Conservation (phyloP, 805 yeast species). For the Metschnikowia cerradonensis region DNA sequence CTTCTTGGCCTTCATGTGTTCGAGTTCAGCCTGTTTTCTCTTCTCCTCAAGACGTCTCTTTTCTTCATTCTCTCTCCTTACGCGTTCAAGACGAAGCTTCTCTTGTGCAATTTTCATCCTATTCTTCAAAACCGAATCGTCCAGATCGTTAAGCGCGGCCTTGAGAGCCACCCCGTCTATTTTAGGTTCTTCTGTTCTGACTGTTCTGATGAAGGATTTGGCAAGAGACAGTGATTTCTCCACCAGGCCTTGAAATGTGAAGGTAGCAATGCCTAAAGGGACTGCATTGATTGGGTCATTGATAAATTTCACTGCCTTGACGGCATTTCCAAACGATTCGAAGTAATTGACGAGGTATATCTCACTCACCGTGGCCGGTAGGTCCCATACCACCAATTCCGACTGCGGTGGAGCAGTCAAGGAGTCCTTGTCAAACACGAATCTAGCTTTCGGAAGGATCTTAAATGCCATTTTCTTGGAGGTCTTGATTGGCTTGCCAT, state of each 20-base stretch:
- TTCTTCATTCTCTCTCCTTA: slow-evolving; percentile 22
- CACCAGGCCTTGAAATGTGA: slow-evolving; percentile 55
- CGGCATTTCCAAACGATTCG: slow-evolving; percentile 54
- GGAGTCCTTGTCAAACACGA: slow-evolving; percentile 63
- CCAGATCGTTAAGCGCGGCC: slow-evolving; percentile 49
- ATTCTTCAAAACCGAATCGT: slow-evolving; percentile 33
- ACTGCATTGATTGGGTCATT: slow-evolving; percentile 74
- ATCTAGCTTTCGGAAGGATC: slow-evolving; percentile 40
- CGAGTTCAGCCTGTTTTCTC: background rate
- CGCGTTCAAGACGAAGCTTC: slow-evolving; percentile 22
- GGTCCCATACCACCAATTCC: slow-evolving; percentile 67
- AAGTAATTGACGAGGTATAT: slow-evolving; percentile 47
- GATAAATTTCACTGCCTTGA: slow-evolving; percentile 54
- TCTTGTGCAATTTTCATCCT: slow-evolving; percentile 28
- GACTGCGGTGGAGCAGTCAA: slow-evolving; percentile 70
- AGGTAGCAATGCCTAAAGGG: slow-evolving; percentile 67
- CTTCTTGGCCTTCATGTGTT: slow-evolving; percentile 3
- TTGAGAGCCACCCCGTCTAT: slow-evolving; percentile 52
- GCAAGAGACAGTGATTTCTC: slow-evolving; percentile 43
- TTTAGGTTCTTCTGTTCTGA: slow-evolving; percentile 29
- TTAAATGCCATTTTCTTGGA: slow-evolving; percentile 41
- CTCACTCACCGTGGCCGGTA: slow-evolving; percentile 52
- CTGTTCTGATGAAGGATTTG: slow-evolving; percentile 25
- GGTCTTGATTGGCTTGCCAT: slow-evolving; percentile 35
- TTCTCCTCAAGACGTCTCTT: slow-evolving; percentile 2